Base-by-base conservation (phyloP, 345 rosid species). In the Hibiscus tridactylites region DNA sequence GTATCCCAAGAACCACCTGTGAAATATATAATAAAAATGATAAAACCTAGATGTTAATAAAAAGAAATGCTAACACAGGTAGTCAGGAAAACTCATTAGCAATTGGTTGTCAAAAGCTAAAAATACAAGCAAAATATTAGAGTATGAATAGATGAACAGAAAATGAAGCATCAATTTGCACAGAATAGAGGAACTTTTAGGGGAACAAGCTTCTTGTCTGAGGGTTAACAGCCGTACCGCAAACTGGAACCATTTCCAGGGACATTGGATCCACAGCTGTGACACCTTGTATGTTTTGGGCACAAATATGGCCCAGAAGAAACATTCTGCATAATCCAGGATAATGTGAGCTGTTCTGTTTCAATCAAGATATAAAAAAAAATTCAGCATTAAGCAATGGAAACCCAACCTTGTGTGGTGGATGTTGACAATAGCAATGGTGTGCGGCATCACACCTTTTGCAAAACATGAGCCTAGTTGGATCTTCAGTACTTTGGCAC, bases 391-490 rank as follows among this genome's bases (percentile, higher is more conserved):
- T 21, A 77, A 66, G 53, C 31, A 76, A 70, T 49, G 53, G 13
- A 75, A 70, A 71, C 6, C 75, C 56, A 74, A 95, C 99, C 94
- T 95, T 95, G 89, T 95, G 99, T 0, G 97, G 93, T 69, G 98
- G 99, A 78, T 92, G 99, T 80, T 92, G 99, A 76, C 99, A 95
- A 77, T 95, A 92, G 84, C 99, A 95, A 82, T 95, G 99, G 80
- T 89, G 92, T 65, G 98, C 98, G 72, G 78, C 91, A 77, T 95
- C 99, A 74, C 98, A 95, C 76, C 99, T 84, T 85, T 87, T 90
- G 83, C 99, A 95, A 80, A 95, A 90, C 94, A 90, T 86, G 62
- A 95, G 89, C 79, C 88, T 95, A 79, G 88, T 95, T 68, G 99
- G 98, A 81, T 92, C 98, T 75, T 97, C 99, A 16, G 85, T 81